Evolutionary conservation across 148 eudicot genomes (phyloP), one percentile per base, ranked within the genome.

Genomic region (Silene latifolia): DNA sequence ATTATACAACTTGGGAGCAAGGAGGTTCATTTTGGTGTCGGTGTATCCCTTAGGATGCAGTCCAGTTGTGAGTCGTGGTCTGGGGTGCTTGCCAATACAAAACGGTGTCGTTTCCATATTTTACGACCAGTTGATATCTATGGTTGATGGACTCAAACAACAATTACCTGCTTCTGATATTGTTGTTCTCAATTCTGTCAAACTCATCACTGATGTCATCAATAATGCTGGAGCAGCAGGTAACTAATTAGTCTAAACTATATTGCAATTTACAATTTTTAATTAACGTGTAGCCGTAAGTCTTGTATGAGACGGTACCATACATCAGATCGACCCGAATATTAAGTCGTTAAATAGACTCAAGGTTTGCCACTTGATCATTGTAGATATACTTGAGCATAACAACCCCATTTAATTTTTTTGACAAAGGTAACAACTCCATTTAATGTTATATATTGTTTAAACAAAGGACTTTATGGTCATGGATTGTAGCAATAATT

Each of bases 31-130:
- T 13, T 5, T 83, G 62, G 21, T 83, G 35, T 44, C 79, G 2
- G 80, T 83, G 32, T 77, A 80, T 47, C 86, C 86, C 17, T 20
- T 83, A 14, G 86, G 86, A 17, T 83, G 86, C 72, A 77, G 79
- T 69, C 86, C 86, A 1, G 69, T 71, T 39, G 35, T 83, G 12
- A 77, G 83, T 59, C 73, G 6, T 24, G 76, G 72, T 19, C 29
- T 48, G 17, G 79, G 86, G 6, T 83, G 86, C 63, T 21, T 53
- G 23, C 51, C 58, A 1, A 32, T 25, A 11, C 72, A 17, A 39
- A 80, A 80, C 63, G 61, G 21, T 21, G 76, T 62, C n/a, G 64
- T 76, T 18, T 0, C 77, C n/a, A 51, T 71, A 15, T 83, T 80
- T 62, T 32, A 83, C 35, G 57, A 66, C 19, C 77, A 72, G 4